Evolutionary conservation across 345 rosid genomes (phyloP).

Genomic region (Populus simonii): DNA sequence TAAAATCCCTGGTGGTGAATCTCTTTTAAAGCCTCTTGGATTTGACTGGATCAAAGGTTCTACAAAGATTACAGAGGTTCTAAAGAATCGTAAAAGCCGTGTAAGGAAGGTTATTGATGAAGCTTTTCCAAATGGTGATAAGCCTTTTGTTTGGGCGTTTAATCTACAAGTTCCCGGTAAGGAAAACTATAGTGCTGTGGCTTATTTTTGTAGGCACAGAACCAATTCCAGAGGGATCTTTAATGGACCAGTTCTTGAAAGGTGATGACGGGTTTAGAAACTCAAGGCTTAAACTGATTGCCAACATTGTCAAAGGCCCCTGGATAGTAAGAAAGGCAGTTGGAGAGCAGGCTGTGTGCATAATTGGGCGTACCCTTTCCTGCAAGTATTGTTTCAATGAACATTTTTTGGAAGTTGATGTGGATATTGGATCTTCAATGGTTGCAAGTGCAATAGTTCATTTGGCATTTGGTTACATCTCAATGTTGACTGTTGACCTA

Average conservation of each 20-base stretch:
- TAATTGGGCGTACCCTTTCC: slow-evolving; percentile 79
- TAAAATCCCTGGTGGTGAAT: slow-evolving; percentile 73
- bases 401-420: slow-evolving; percentile 70
- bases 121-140: slow-evolving; percentile 50
- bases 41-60: slow-evolving; percentile 89
- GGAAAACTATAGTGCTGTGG: slow-evolving; percentile 85
- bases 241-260: slow-evolving; percentile 64
- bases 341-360: slow-evolving; percentile 94
- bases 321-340: slow-evolving; percentile 97
- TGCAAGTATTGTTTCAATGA: slow-evolving; percentile 55
- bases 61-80: slow-evolving; percentile 52
- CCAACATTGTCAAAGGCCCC: slow-evolving; percentile 92
- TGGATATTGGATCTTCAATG: slow-evolving; percentile 95
- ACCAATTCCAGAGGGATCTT: slow-evolving; percentile 67
- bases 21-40: slow-evolving; percentile 73
- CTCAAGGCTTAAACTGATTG: slow-evolving; percentile 86
- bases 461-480: slow-evolving; percentile 80
- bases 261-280: slow-evolving; percentile 71
- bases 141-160: slow-evolving; percentile 95
- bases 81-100: slow-evolving; percentile 51
- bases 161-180: slow-evolving; percentile 88
- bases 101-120: slow-evolving; percentile 59
- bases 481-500: slow-evolving; percentile 85
- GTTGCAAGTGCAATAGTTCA: slow-evolving; percentile 94
- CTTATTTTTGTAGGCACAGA: slow-evolving; percentile 64